Base-by-base conservation (phyloP, 2,329 filamentous ascomycete genomes). In the Acrocalymma vagum region DNA sequence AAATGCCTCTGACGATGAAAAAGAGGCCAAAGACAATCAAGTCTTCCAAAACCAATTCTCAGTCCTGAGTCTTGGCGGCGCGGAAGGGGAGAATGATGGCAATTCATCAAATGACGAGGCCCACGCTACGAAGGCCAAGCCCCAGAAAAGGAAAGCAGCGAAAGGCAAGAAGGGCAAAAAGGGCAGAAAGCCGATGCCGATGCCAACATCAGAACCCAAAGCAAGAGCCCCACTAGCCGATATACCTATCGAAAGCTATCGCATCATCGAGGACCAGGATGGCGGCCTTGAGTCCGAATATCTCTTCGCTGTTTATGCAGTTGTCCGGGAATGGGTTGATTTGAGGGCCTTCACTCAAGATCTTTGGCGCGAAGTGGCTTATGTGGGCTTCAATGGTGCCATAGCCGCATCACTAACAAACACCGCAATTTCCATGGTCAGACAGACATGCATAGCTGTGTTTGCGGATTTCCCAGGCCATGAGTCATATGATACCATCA, bases 401-500 rank as follows among this genome's bases (percentile, higher is more conserved):
- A 63, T 76, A n/a, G 77, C 75, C 2, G 76, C 70, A 1, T 53
- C 69, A 0, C 15, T 77, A 16, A 73, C 70, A 5, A 75, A 71
- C 29, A 36, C 74, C 6, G 74, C 74, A 10, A 54, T 78, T 14
- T 58, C 58, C 9, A 73, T 75, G 64, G 48, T 79, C 16, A 67
- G 73, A 35, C 58, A 67, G 31, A 63, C 67, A 1, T 65, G 69
- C 31, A 48, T 60, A 0, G 51, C 50, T 6, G 74, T 79, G 1
- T 77, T 75, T 37, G 45, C 71, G 13, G 72, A 79, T 18, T 80
- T 78, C 27, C 71, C 74, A 1, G 74, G 67, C 0, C 64, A 74
- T 32, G 71, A 77, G 9, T 70, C 70, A 0, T 79, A 70, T 47
- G 62, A 76, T 25, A 72, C 58, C 0, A 62, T 77, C 28, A 69